Percentiles rank a stretch among this genome's conserved stretches.
phyloP scores from a whole-genome alignment of 768 basidiomycete species.

The Suillus ampliporus region DNA sequence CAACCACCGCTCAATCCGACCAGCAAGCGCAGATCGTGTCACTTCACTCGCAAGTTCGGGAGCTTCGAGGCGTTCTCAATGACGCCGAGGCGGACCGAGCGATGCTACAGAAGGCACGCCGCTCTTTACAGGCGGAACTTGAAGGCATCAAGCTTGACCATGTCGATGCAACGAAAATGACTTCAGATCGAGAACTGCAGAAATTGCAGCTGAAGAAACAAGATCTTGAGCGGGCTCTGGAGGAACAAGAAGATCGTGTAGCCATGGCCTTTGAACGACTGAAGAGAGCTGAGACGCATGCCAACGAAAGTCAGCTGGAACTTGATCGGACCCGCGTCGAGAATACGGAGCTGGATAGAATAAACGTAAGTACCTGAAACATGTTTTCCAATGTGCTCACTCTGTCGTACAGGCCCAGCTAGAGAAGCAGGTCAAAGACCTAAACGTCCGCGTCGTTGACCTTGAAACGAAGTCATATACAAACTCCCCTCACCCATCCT shows the following conservation, averaged over 20 bases:
- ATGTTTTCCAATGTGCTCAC: constrained; percentile 6
- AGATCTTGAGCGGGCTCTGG: constrained; percentile 76
- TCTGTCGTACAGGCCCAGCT: constrained; percentile 63
- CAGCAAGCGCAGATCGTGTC: constrained; percentile 86
- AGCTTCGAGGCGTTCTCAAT: constrained; percentile 79
- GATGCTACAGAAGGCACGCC: constrained; percentile 81
- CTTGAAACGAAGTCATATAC: constrained; percentile 80
- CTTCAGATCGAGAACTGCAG: constrained; percentile 77
- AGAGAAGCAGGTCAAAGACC: constrained; percentile 85
- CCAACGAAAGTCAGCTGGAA: constrained; percentile 77
- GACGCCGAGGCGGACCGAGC: constrained; percentile 85
- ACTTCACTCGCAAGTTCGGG: constrained; percentile 85
- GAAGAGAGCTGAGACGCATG: constrained; percentile 81
- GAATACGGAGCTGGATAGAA: constrained; percentile 79
- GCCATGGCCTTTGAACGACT: constrained; percentile 74
- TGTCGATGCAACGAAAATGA: constrained; percentile 70
- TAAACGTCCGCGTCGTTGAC: constrained; percentile 83
- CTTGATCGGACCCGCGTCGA: constrained; percentile 78
- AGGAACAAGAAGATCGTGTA: constrained; percentile 79
- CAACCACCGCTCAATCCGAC: constrained; percentile 72
- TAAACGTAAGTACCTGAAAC: constrained; percentile 58
- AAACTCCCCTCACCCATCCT: constrained; percentile 62
- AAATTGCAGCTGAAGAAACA: constrained; percentile 80
- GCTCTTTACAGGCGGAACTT: constrained; percentile 78
- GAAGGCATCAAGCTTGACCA: constrained; percentile 81